Conservation (phyloP, 495 filamentous ascomycete species). For the Neurospora intermedia region DNA sequence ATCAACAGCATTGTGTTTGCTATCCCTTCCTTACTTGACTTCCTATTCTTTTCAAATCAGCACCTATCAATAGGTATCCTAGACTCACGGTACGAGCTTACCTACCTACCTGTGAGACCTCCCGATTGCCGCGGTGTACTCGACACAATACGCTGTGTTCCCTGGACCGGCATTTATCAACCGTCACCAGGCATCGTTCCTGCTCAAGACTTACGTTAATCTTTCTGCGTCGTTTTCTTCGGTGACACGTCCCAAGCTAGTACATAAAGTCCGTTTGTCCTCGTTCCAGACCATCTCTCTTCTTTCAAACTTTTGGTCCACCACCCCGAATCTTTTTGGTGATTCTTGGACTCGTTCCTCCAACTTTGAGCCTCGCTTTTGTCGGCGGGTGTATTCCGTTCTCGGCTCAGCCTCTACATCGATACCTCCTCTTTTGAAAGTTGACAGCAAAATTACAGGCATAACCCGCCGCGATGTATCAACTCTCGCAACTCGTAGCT, state of each 20-base stretch:
- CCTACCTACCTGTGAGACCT: not conserved
- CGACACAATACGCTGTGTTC: not conserved
- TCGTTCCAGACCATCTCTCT: not conserved
- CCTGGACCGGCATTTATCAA: not conserved
- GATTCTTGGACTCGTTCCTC: not conserved
- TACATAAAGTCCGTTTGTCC: not conserved
- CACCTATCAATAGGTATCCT: not conserved
- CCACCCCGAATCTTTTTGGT: not conserved
- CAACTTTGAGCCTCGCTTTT: not conserved
- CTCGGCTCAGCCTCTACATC: not conserved
- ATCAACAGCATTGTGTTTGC: not conserved
- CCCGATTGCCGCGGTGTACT: not conserved
- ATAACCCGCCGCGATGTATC: slow-evolving; percentile 19
- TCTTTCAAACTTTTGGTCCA: not conserved
- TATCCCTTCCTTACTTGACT: not conserved
- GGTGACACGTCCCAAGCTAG: not conserved
- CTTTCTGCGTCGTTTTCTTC: not conserved
- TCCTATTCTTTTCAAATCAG: not conserved
- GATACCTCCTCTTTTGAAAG: not conserved
- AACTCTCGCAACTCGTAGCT: slow-evolving; percentile 15
- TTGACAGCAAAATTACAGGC: not conserved
- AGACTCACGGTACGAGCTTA: not conserved
- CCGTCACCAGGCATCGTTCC: not conserved
- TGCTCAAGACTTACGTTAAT: not conserved
- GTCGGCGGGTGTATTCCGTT: not conserved